Evolutionary conservation across 768 basidiomycete species (phyloP).

Genomic region (Mycena vitilis): DNA sequence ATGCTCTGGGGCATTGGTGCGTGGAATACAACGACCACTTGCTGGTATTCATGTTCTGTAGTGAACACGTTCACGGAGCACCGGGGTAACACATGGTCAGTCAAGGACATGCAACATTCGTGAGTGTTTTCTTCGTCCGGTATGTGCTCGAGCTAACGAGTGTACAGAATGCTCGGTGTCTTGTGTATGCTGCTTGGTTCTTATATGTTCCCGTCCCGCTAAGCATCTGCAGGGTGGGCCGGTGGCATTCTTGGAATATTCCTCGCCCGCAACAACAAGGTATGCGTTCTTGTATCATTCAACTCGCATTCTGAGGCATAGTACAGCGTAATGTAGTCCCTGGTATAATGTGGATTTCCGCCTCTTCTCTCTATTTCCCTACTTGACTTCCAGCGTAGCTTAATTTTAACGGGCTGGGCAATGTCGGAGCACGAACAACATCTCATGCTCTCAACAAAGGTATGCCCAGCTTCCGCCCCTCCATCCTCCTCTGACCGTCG

Average conservation of each 20-base stretch:
- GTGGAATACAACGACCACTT: constrained; percentile 34
- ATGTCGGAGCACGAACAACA: constrained; percentile 93
- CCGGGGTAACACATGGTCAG: constrained; percentile 82
- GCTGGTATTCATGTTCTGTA: constrained; percentile 39
- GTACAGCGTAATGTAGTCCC: constrained; percentile 82
- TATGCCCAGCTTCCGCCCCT: constrained; percentile 39
- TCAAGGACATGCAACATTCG: constrained; percentile 97
- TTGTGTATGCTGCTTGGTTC: constrained; percentile 61
- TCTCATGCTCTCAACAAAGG: constrained; percentile 86
- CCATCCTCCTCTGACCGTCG: constrained; percentile 2
- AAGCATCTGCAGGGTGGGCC: constrained; percentile 78
- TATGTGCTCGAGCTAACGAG: not conserved
- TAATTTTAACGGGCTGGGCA: constrained; percentile 93
- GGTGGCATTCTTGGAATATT: constrained; percentile 92
- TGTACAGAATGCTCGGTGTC: constrained; percentile 73
- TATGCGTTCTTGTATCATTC: constrained; percentile 41
- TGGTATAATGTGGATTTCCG: constrained; percentile 68
- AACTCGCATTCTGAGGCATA: constrained; percentile 5
- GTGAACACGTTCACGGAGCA: constrained; percentile 97
- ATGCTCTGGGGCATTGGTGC: constrained; percentile 71
- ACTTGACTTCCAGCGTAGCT: constrained; percentile 52
- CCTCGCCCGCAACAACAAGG: constrained; percentile 82
- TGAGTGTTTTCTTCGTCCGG: constrained; percentile 50
- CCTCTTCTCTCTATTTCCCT: not conserved
- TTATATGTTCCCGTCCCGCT: constrained; percentile 19